phyloP scores from a whole-genome alignment of 768 basidiomycete genomes.

The Termitomyces sp. region DNA sequence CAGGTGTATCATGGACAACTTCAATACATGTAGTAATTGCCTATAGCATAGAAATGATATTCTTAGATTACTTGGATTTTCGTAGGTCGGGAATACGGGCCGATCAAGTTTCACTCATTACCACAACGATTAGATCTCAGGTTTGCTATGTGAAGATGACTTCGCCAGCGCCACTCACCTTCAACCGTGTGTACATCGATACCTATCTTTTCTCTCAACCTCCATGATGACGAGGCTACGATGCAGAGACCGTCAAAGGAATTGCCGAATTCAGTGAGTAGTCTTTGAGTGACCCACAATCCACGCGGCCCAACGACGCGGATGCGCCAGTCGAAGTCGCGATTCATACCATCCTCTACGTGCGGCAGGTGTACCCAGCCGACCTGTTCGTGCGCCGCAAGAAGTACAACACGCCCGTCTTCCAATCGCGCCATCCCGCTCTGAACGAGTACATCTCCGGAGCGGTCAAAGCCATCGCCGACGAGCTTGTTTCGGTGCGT shows the following conservation, averaged over 20 bases:
- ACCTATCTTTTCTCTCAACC: not conserved
- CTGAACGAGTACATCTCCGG: slow-evolving; percentile 89
- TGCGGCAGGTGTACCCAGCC: slow-evolving; percentile 85
- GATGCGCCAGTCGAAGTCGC: slow-evolving; percentile 79
- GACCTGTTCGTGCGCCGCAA: slow-evolving; percentile 83
- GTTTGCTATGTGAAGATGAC: slow-evolving; percentile 16
- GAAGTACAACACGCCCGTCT: slow-evolving; percentile 89
- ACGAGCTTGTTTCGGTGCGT: slow-evolving; percentile 65
- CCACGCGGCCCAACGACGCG: not conserved
- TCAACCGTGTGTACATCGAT: slow-evolving; percentile 23
- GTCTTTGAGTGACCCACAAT: slow-evolving; percentile 1
- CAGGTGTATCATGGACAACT: not conserved
- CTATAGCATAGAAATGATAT: not conserved
- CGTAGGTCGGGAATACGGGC: not conserved
- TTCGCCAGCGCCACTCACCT: slow-evolving; percentile 24
- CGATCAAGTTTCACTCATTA: not conserved
- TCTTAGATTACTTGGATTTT: not conserved
- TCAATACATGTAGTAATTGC: not conserved
- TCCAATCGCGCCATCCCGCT: slow-evolving; percentile 87
- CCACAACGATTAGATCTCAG: not conserved
- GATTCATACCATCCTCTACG: slow-evolving; percentile 87
- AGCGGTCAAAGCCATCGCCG: slow-evolving; percentile 73
- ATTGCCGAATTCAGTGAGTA: slow-evolving; percentile 73
- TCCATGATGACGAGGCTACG: slow-evolving; percentile 2
- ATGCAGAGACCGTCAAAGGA: slow-evolving; percentile 54